Evolutionary conservation across 1,139 yeast species (phyloP), one percentile per base, ranked within the genome.

Genomic region (Debaryomyces robertsiae): DNA sequence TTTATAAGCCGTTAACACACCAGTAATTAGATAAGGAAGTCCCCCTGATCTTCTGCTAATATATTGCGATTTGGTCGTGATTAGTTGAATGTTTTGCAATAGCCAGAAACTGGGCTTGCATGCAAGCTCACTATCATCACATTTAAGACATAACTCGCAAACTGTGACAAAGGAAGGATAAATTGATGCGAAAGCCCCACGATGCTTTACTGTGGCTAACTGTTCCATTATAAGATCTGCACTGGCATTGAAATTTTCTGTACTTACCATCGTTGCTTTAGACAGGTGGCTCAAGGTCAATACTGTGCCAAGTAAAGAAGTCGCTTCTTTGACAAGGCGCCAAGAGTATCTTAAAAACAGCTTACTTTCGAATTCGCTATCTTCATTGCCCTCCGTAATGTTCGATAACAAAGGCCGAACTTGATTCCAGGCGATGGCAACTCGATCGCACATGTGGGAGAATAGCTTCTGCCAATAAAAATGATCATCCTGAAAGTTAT

Each of bases 41-140:
- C 98, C 97, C 2, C 96, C 98, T 2, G 98, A 90, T 51, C 98
- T 69, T 58, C 98, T 75, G 0, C 95, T 86, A 39, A 91, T 84
- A 39, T 75, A 72, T 51, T 87, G 91, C 0, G 84, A 70, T 50
- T 77, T 80, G 1, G 70, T 66, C 47, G 75, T 75, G 27, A 90
- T 72, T 22, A 80, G 56, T 1, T 60, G 55, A 16, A 90, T 54
- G 48, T 78, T 83, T 9, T 68, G 64, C 14, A 69, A 54, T 3
- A 89, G 60, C 93, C 95, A 85, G 10, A 49, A 6, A 28, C 57
- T 46, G 33, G 91, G 78, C 39, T 66, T 69, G 0, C 50, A 48
- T 4, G 65, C 56, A 4, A 73, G 50, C 0, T 60, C 60, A 4
- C 54, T 49, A 10, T 55, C 48, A 2, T 15, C 13, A 25, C 28